Evolutionary conservation across 2,329 filamentous ascomycete species (phyloP), one percentile per base, ranked within the genome.

Genomic region (Tolypocladium amazonense): DNA sequence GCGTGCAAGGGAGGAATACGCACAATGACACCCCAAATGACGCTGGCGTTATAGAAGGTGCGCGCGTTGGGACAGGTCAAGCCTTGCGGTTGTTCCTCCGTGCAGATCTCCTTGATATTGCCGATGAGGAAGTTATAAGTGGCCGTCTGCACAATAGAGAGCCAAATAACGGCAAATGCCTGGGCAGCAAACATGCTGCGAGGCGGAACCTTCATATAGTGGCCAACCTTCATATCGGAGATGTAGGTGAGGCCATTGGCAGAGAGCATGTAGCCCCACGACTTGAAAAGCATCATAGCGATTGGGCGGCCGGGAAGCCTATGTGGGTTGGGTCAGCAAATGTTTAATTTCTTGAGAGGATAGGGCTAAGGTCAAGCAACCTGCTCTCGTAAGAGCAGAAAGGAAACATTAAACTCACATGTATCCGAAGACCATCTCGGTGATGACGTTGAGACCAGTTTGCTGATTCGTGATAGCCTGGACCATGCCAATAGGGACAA

Each of bases 21-120:
- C 54, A 61, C 84, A 56, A 87, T 82, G 27, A 83, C 75, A 60
- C 84, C 84, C 83, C 82, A 84, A 59, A 84, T 78, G 6, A 84
- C 75, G 14, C 79, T 82, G 18, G 79, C 79, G 23, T 81, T 83
- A 72, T 81, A 86, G 68, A 85, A 85, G 0, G 83, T 81, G 27
- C 77, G 77, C 18, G 79, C 79, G 41, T 77, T 76, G 4, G 83
- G 82, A 65, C 82, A 86, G 25, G 72, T 80, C 65, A 83, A 80
- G 54, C 79, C 77, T 63, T 79, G 76, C 2, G 68, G 47, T 62
- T 84, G 80, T 0, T 74, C 52, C 0, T 66, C 58, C 1, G 72
- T 75, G 70, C 84, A 87, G 37, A 86, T 76, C 7, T 75, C 73
- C 1, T 75, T 63, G 61, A 86, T 83, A 58, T 79, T 74, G n/a